phyloP scores from a whole-genome alignment of 2,329 filamentous ascomycete species.

The Stachybotrys elegans region DNA sequence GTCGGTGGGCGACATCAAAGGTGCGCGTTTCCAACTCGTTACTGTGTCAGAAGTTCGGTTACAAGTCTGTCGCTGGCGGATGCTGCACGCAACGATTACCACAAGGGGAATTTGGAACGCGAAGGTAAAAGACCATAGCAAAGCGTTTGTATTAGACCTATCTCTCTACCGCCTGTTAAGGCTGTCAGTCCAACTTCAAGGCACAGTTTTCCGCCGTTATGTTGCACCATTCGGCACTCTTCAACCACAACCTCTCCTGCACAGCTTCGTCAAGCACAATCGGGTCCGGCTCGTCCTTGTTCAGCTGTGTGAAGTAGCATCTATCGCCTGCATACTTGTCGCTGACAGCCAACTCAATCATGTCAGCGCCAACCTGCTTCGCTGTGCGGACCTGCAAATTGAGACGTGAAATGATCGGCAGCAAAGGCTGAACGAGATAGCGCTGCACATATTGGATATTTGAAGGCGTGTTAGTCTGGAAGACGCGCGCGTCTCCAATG shows the following conservation, averaged over 20 bases:
- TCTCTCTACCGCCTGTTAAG: too few species aligned
- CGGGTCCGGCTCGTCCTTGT: slow-evolving; percentile 3
- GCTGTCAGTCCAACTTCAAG: too few species aligned
- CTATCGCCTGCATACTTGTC: slow-evolving; percentile 1
- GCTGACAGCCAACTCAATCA: slow-evolving; percentile 5
- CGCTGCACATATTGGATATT: neutral
- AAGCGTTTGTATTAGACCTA: too few species aligned
- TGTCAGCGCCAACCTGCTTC: slow-evolving; percentile 1
- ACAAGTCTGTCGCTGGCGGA: too few species aligned
- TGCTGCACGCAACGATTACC: too few species aligned
- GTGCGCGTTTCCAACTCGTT: too few species aligned
- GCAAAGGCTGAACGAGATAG: neutral
- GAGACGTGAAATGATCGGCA: neutral
- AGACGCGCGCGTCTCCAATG: slow-evolving; percentile 5
- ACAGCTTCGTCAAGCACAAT: slow-evolving; percentile 2
- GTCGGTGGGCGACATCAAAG: too few species aligned
- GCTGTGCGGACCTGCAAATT: slow-evolving; percentile 4
- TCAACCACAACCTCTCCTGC: slow-evolving; percentile 2
- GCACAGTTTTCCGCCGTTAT: too few species aligned
- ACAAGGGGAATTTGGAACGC: too few species aligned
- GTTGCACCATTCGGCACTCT: slow-evolving; percentile 1
- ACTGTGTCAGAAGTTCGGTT: too few species aligned
- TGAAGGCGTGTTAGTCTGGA: slow-evolving; percentile 4
- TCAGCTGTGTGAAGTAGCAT: slow-evolving; percentile 4
- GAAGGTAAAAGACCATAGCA: too few species aligned